Base-by-base conservation (phyloP, 1,284 basidiomycete species). In the Cutaneotrichosporon dermatis region DNA sequence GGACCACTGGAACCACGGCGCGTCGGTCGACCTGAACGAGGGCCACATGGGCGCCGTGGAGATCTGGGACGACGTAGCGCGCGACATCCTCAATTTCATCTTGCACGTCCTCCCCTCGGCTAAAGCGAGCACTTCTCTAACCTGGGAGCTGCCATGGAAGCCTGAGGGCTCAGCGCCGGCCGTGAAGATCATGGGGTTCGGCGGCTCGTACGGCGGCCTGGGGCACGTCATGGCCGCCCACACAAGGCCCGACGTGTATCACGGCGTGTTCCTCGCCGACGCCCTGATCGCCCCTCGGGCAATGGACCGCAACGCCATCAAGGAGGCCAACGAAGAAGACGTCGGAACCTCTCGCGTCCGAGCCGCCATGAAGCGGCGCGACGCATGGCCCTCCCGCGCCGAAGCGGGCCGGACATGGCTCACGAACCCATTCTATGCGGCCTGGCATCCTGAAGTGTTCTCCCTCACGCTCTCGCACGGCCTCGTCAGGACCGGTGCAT, bases 1-100 rank as follows among this genome's bases (percentile, higher is more conserved):
- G 77, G 90, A 93, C 64, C 82, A 86, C 43, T 81, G 85, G 4
- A 85, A 89, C 61, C 88, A 91, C 57, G 90, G 88, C 0, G 88
- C 90, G 58, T 82, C 87, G 11, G 85, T 81, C 1, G 74, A 88
- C 15, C 59, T 92, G 54, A 93, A 92, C 63, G 79, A 76, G 0
- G 74, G 79, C 0, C 76, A 77, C 34, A 76, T 87, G 2, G 82
- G 82, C 1, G 51, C 59, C 2, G 62, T 69, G 0, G 60, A 69
- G 46, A 61, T 60, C 3, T 76, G 74, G 74, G 45, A 54, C 43
- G 81, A 83, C 33, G 4, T 61, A 67, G 7, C 68, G 69, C 12
- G 81, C 82, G 70, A 72, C 54, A 57, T 71, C 11, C 50, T 68
- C 43, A 67, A 59, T 74, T 83, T 2, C 57, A 67, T 41, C 80